These are phyloP conservation scores for Paxillus rubicundulus DNA, from an alignment of 768 basidiomycete species.

Conservation along the genomic window DNA sequence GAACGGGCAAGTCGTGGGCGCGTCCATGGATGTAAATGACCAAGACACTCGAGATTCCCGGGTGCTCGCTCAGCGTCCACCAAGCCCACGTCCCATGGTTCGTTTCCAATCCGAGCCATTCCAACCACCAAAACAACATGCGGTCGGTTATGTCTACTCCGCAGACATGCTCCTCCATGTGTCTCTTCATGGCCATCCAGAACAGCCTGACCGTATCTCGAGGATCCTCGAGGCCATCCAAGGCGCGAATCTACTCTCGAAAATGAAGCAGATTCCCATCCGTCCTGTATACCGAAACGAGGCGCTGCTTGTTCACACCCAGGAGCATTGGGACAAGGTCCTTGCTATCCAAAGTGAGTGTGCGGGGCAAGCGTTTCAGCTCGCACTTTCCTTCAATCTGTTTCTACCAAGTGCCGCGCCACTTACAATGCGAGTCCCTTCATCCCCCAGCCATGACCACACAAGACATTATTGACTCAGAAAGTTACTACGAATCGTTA, in stretches of 20 bases:
- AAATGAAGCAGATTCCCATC: slow-evolving; percentile 79
- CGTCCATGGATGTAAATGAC: slow-evolving; percentile 29
- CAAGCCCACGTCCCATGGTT: slow-evolving; percentile 14
- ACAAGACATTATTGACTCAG: slow-evolving; percentile 73
- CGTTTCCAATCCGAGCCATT: slow-evolving; percentile 35
- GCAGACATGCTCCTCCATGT: slow-evolving; percentile 83
- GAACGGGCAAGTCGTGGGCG: slow-evolving; percentile 21
- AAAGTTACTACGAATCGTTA: slow-evolving; percentile 82
- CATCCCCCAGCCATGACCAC: slow-evolving; percentile 59
- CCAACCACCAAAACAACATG: slow-evolving; percentile 16
- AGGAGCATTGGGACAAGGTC: slow-evolving; percentile 91
- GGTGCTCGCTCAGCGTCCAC: slow-evolving; percentile 12
- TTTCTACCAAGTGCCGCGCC: background rate
- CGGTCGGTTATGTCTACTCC: slow-evolving; percentile 87
- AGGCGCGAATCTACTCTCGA: slow-evolving; percentile 53
- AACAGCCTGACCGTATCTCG: slow-evolving; percentile 73
- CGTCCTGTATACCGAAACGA: slow-evolving; percentile 74
- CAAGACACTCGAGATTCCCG: slow-evolving; percentile 7
- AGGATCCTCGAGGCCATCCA: slow-evolving; percentile 68
- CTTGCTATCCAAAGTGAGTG: slow-evolving; percentile 75
- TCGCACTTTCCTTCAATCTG: slow-evolving; percentile 3
- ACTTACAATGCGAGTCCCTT: slow-evolving; percentile 16
- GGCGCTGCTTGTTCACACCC: slow-evolving; percentile 84
- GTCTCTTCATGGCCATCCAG: slow-evolving; percentile 68
- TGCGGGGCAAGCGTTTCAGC: background rate